Conservation (phyloP, 2,329 filamentous ascomycete genomes). For the Nectriaceae sp. region DNA sequence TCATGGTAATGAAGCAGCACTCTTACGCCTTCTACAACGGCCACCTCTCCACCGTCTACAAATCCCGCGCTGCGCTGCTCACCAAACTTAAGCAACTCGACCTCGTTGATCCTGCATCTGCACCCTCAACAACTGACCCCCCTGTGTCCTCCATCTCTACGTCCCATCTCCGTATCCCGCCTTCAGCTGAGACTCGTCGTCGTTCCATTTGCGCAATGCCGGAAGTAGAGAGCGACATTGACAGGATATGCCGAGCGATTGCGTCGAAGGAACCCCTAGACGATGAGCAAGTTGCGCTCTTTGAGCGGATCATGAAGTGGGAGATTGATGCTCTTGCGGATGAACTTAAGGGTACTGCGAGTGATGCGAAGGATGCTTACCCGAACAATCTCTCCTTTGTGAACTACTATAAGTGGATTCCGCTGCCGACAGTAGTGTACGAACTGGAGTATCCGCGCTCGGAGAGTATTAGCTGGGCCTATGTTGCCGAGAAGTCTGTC, state of each 20-base stretch:
- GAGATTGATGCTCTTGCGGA: conserved; percentile 66
- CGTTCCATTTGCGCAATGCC: conserved; percentile 38
- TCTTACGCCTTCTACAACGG: conserved; percentile 81
- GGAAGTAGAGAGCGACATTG: conserved; percentile 54
- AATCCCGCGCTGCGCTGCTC: conserved; percentile 47
- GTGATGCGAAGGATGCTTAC: conserved; percentile 53
- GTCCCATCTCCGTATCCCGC: conserved; percentile 43
- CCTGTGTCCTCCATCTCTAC: conserved; percentile 45
- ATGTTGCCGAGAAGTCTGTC: conserved; percentile 70
- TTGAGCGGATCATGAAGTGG: conserved; percentile 65
- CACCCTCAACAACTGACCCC: conserved; percentile 45
- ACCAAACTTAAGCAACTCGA: conserved; percentile 59
- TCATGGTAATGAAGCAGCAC: conserved; percentile 84
- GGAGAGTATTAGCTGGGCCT: conserved; percentile 70
- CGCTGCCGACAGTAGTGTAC: conserved; percentile 76
- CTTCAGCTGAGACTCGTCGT: conserved; percentile 46
- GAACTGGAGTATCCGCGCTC: conserved; percentile 75
- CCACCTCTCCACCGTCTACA: conserved; percentile 63
- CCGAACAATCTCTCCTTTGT: conserved; percentile 66
- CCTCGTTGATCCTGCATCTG: conserved; percentile 47
- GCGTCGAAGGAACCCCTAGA: conserved; percentile 62
- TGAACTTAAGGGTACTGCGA: conserved; percentile 66
- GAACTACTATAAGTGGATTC: conserved; percentile 73
- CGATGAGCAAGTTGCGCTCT: conserved; percentile 61
- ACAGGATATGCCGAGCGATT: conserved; percentile 62